phyloP scores from a whole-genome alignment of 192 early-diverging fungal genomes.

The Powellomyces hirtus region DNA sequence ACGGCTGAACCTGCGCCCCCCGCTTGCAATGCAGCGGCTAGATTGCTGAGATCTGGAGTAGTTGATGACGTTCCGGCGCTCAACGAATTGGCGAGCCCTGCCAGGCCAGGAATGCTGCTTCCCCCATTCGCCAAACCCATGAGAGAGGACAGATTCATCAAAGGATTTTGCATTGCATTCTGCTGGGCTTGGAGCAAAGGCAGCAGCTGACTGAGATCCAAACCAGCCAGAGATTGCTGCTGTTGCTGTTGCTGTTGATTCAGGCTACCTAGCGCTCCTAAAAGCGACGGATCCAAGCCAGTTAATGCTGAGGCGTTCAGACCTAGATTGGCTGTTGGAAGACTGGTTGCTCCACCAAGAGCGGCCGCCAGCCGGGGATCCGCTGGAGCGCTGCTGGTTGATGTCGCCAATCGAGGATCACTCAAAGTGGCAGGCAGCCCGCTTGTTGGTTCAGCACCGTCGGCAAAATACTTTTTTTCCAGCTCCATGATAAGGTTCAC shows the following conservation, averaged over 20 bases:
- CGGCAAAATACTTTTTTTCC: conserved; percentile 38
- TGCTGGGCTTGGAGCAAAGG: conserved; percentile 7
- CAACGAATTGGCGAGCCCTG: too few relatives aligned
- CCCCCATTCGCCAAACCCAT: too few relatives aligned
- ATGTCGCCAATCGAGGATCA: conserved; percentile 12
- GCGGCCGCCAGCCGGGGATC: conserved; percentile 16
- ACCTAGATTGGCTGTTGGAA: neutral
- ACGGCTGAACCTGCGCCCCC: too few relatives aligned
- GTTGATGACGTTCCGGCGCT: too few relatives aligned
- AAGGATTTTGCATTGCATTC: too few relatives aligned
- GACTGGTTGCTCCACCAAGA: neutral
- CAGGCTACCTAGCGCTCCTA: conserved; percentile 12
- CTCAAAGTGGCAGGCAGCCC: neutral
- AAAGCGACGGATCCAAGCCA: conserved; percentile 11
- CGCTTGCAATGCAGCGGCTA: too few relatives aligned
- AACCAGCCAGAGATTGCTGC: neutral
- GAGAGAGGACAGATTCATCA: too few relatives aligned
- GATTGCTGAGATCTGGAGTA: too few relatives aligned
- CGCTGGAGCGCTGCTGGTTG: neutral
- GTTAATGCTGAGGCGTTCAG: neutral
- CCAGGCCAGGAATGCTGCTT: too few relatives aligned
- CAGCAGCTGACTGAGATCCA: neutral
- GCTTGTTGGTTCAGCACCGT: neutral
- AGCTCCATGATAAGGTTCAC: conserved; percentile 28
- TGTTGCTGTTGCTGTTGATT: conserved; percentile 5